phyloP scores from a whole-genome alignment of 1,284 basidiomycete genomes.

The Malassezia arunalokei region DNA sequence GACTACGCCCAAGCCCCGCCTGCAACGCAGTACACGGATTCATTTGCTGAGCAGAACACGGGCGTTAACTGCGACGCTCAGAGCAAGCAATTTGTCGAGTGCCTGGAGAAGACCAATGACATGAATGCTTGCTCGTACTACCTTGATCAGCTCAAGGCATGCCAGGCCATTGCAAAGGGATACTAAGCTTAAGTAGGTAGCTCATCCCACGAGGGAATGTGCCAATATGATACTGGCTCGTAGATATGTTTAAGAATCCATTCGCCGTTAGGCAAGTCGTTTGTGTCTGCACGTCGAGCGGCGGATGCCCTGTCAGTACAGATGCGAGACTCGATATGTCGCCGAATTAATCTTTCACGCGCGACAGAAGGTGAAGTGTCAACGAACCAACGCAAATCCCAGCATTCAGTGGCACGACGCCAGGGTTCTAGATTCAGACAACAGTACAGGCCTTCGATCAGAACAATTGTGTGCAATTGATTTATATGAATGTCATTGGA shows the following conservation, averaged over 20 bases:
- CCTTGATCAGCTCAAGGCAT: slow-evolving; percentile 49
- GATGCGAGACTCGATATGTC: slow-evolving; percentile 66
- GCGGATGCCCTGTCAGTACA: slow-evolving; percentile 59
- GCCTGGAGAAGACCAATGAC: slow-evolving; percentile 48
- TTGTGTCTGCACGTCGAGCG: slow-evolving; percentile 51
- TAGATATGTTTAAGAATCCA: slow-evolving; percentile 36
- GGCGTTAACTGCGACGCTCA: slow-evolving; percentile 51
- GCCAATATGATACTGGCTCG: slow-evolving; percentile 14
- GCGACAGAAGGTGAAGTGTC: slow-evolving; percentile 57
- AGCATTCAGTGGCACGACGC: slow-evolving; percentile 55
- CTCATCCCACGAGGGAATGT: neutral
- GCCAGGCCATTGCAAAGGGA: slow-evolving; percentile 40
- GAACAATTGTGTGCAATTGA: slow-evolving; percentile 59
- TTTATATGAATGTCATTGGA: slow-evolving; percentile 52
- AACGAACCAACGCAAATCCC: slow-evolving; percentile 71
- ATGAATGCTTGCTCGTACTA: slow-evolving; percentile 53
- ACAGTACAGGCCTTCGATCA: slow-evolving; percentile 74
- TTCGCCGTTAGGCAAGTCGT: slow-evolving; percentile 41
- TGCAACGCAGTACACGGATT: slow-evolving; percentile 22
- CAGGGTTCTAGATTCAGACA: slow-evolving; percentile 63
- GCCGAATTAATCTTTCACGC: slow-evolving; percentile 56
- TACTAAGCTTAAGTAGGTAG: slow-evolving; percentile 23
- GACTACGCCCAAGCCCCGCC: slow-evolving; percentile 45
- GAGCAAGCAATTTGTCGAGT: slow-evolving; percentile 49
- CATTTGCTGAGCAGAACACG: slow-evolving; percentile 16